Percentiles rank a stretch among this genome's conserved stretches.
Conservation (phyloP, 2,329 filamentous ascomycete species). For the Xylariales sp. region DNA sequence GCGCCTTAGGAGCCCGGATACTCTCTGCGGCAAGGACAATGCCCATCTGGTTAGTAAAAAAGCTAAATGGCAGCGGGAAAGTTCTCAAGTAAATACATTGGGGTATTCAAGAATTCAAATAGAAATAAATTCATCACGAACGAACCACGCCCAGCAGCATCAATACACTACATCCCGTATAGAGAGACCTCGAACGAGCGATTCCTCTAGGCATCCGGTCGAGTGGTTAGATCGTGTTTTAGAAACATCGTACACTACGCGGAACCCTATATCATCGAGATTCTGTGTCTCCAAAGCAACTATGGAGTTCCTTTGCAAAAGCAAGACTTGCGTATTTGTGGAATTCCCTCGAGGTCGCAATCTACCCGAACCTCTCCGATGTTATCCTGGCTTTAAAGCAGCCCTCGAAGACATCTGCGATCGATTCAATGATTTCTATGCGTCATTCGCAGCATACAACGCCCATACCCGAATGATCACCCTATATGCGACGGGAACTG, state of each 20-base stretch:
- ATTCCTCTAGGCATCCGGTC: constrained; percentile 30
- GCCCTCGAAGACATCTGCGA: constrained; percentile 41
- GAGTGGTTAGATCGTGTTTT: constrained; percentile 43
- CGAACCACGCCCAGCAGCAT: constrained; percentile 1
- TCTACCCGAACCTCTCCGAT: constrained; percentile 31
- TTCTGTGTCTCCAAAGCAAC: constrained; percentile 23
- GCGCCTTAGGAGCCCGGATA: constrained; percentile 18
- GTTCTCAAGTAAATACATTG: neutral
- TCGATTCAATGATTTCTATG: constrained; percentile 40
- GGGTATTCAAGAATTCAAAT: neutral
- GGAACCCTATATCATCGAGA: constrained; percentile 31
- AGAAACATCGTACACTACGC: constrained; percentile 39
- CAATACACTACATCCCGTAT: neutral
- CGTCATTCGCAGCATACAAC: constrained; percentile 41
- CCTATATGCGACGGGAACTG: constrained; percentile 35
- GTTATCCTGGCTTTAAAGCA: constrained; percentile 39
- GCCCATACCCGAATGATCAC: constrained; percentile 29
- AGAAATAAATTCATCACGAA: neutral
- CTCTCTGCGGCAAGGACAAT: neutral
- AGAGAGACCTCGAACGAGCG: neutral
- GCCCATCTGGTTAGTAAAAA: neutral
- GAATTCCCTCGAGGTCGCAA: neutral
- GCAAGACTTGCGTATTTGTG: constrained; percentile 30
- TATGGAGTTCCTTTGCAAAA: constrained; percentile 12
- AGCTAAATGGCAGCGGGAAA: neutral